Conservation (phyloP, 495 filamentous ascomycete genomes). For the Penicillium simplicissimum region DNA sequence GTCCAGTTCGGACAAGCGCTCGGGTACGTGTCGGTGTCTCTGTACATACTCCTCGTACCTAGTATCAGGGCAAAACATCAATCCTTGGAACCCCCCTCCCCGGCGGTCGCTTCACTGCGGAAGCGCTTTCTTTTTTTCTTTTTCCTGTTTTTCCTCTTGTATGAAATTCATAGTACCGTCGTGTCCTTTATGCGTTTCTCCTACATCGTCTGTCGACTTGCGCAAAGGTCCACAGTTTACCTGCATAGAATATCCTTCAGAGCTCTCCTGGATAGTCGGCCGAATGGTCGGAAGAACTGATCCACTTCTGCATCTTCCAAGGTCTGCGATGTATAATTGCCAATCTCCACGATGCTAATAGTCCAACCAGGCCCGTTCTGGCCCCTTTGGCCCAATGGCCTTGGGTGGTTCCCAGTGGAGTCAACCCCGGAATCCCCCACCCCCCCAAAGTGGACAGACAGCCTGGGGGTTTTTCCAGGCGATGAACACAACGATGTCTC, state of each 20-base stretch:
- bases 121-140: not conserved
- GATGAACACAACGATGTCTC: not conserved
- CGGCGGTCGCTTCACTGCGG: not conserved
- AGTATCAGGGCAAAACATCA: not conserved
- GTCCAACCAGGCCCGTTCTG: not conserved
- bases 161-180: no score
- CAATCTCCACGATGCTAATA: not conserved
- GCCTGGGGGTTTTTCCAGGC: not conserved
- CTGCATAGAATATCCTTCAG: no score
- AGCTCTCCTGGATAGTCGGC: no score
- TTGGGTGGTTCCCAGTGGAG: constrained; percentile 2
- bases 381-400: not conserved
- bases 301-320: no score
- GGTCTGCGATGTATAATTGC: no score
- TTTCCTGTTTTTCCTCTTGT: no score
- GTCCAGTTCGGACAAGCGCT: not conserved
- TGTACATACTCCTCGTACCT: no score
- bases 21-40: not conserved
- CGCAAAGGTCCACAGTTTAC: no score
- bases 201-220: no score
- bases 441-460: constrained; percentile 5
- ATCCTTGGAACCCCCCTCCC: not conserved
- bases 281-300: no score
- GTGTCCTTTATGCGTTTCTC: no score
- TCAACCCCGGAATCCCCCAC: constrained; percentile 7